phyloP scores from a whole-genome alignment of 352 stramenopile species.

The Globisporangium yorkense region DNA sequence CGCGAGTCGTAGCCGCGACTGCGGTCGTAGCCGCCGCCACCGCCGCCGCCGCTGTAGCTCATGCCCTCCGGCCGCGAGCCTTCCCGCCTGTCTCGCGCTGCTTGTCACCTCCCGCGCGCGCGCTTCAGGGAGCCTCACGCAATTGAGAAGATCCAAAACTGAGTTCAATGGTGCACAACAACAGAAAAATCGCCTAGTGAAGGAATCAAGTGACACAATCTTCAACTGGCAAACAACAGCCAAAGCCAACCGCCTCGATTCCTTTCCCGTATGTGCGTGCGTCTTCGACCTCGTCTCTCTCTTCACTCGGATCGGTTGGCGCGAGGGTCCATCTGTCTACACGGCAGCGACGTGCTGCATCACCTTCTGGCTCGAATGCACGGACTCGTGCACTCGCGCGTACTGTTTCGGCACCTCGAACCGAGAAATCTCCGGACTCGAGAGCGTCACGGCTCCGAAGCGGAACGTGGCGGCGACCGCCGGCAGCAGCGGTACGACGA shows the following conservation, averaged over 20 bases:
- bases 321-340: slow-evolving; percentile 7
- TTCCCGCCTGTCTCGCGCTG: not conserved
- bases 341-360: slow-evolving; percentile 47
- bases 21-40: slow-evolving; percentile 23
- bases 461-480: slow-evolving; percentile 58
- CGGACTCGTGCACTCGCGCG: slow-evolving; percentile 26
- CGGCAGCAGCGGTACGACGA: slow-evolving; percentile 59
- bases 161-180: no score
- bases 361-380: slow-evolving; percentile 51
- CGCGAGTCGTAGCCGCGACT: slow-evolving; percentile 6
- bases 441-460: slow-evolving; percentile 42
- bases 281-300: not conserved
- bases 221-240: no score
- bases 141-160: no score
- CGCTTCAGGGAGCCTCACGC: no score
- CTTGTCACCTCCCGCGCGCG: not conserved
- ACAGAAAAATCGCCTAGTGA: no score
- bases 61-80: slow-evolving; percentile 14
- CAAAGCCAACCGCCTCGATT: no score
- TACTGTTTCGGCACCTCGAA: slow-evolving; percentile 38
- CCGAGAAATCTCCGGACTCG: slow-evolving; percentile 18
- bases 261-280: no score
- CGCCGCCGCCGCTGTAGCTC: slow-evolving; percentile 38
- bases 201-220: no score
- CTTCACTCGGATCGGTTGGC: not conserved